These are phyloP conservation scores for Basidiobolus heterosporus DNA, from an alignment of 371 early-diverging fungal genomes.

Conservation along the genomic window DNA sequence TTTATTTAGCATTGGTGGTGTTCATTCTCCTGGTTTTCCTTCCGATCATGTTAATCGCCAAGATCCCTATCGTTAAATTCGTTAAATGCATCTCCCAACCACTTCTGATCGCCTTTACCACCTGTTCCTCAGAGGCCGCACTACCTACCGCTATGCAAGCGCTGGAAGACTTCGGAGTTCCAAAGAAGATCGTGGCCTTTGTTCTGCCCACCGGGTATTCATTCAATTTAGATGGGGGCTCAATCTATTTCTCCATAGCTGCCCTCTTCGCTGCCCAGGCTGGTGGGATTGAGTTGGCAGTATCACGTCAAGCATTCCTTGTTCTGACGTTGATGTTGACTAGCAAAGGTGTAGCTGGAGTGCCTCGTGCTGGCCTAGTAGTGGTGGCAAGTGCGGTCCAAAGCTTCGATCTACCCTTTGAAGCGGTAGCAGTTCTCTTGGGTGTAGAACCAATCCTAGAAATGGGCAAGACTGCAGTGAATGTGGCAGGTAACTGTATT, in stretches of 20 bases:
- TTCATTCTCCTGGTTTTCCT: slow-evolving; percentile 38
- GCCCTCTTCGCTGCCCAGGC: slow-evolving; percentile 48
- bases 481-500: slow-evolving; percentile 55
- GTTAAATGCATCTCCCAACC: slow-evolving; percentile 34
- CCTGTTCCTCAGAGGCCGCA: slow-evolving; percentile 68
- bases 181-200: slow-evolving; percentile 46
- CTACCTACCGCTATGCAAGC: slow-evolving; percentile 55
- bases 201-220: slow-evolving; percentile 65
- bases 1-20: slow-evolving; percentile 39
- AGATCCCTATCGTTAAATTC: slow-evolving; percentile 37
- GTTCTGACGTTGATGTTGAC: slow-evolving; percentile 56
- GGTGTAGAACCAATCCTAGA: slow-evolving; percentile 66
- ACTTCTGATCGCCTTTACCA: slow-evolving; percentile 57
- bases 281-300: slow-evolving; percentile 27
- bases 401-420: slow-evolving; percentile 33
- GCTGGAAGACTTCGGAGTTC: slow-evolving; percentile 52
- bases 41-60: slow-evolving; percentile 37
- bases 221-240: slow-evolving; percentile 66
- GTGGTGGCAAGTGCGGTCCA: slow-evolving; percentile 31
- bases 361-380: slow-evolving; percentile 52
- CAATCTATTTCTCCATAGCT: slow-evolving; percentile 49
- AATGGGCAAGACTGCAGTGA: slow-evolving; percentile 58
- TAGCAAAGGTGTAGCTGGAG: slow-evolving; percentile 65
- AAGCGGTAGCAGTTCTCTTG: slow-evolving; percentile 36
- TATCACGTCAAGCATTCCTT: slow-evolving; percentile 44